A percentile compares a stretch with the other conserved stretches of the same genome.
These are phyloP conservation scores for Paramecium sexaurelia DNA, from an alignment of 73 alveolate genomes.

Conservation along the genomic window DNA sequence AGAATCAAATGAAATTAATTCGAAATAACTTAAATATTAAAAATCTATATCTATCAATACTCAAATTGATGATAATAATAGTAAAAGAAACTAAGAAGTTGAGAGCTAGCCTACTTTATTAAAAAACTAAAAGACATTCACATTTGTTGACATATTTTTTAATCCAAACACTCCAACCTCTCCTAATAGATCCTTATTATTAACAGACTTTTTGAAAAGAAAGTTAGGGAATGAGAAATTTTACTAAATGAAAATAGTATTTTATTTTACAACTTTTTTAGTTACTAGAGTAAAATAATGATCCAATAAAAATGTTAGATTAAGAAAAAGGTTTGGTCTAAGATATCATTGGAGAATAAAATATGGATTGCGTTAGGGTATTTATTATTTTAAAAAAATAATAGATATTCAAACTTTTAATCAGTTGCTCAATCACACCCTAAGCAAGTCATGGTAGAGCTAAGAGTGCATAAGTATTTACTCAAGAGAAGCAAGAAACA, in stretches of 20 bases:
- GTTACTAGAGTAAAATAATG: conserved; percentile 31
- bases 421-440: conserved; percentile 42
- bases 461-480: conserved; percentile 39
- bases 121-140: background rate
- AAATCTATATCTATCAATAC: conserved; percentile 38
- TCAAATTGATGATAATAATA: conserved; percentile 41
- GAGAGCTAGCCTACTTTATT: conserved; percentile 15
- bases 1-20: background rate
- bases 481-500: conserved; percentile 6
- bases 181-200: conserved; percentile 39
- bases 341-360: conserved; percentile 30
- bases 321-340: background rate
- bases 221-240: conserved; percentile 44
- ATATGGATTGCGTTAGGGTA: conserved; percentile 55
- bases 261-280: background rate
- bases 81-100: background rate
- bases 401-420: conserved; percentile 16
- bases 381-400: background rate
- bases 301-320: conserved; percentile 31
- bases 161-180: conserved; percentile 58
- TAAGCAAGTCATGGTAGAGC: conserved; percentile 57
- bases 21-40: conserved; percentile 13
- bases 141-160: conserved; percentile 15
- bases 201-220: conserved; percentile 24
- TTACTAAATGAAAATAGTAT: conserved; percentile 44